Evolutionary conservation across 345 rosid species (phyloP), one percentile per base, ranked within the genome.

Genomic region (Iberis pinnata): DNA sequence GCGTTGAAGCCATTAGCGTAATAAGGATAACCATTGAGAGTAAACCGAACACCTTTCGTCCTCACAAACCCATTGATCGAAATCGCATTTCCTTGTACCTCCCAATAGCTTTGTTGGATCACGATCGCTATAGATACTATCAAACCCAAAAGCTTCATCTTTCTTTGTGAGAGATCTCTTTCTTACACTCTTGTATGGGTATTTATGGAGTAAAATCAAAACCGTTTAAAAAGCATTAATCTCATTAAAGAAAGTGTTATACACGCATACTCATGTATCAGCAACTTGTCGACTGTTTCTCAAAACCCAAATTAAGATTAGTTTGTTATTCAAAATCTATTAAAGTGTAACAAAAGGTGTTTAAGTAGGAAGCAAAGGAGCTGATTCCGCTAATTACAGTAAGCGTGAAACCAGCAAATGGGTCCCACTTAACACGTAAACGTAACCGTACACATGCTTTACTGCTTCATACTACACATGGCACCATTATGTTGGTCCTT

Each of bases 1-100:
- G 97, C 93, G 59, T 88, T 88, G 80, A 85, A 88, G 37, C 98
- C 96, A 65, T 85, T 88, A 31, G 84, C 82, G 53, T 81, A 88
- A 65, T 73, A 85, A 39, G 89, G 95, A 50, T 67, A 73, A 0
- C 88, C 98, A 52, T 84, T 78, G 36, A 88, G 64, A 67, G 62
- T 49, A 45, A 88, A 76, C 27, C 78, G 87, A 17, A 70, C 66
- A 49, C 96, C 89, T 49, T 71, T 80, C 18, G 78, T 75, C 31
- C 71, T 79, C 39, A 92, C 51, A 53, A 90, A 90, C 31, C 78
- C 86, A 65, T 76, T 79, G 9, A 70, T 75, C 26, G 80, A 72
- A 26, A 64, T 74, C 13, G 72, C 89, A 50, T 56, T 64, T 38
- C 42, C 57, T 15, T 57, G 20, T 22, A 37, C 13, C 44, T 18